Conservation (phyloP, 345 rosid species). For the Limnanthes douglasii region DNA sequence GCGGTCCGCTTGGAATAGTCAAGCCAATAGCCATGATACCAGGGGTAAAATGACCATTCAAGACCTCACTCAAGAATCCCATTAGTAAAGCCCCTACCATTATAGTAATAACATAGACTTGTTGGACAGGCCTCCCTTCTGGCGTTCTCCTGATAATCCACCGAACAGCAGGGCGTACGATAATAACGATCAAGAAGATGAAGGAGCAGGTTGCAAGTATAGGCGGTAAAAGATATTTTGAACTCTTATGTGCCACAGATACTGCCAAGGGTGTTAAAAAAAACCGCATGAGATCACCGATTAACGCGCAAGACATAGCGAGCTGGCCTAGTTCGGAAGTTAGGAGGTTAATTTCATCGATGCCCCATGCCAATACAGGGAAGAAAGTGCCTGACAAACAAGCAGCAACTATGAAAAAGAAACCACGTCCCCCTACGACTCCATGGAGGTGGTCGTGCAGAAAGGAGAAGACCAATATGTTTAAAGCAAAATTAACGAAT, state of each 20-base stretch:
- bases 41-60: constrained; percentile 1
- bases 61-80: not conserved
- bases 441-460: not conserved
- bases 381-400: constrained; percentile 4
- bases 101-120: constrained; percentile 1
- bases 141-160: constrained; percentile 22
- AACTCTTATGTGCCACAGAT: not conserved
- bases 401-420: not conserved
- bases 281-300: constrained; percentile 1
- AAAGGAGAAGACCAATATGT: not conserved
- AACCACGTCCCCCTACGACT: accelerated
- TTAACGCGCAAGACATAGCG: constrained; percentile 10
- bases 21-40: constrained; percentile 22
- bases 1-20: constrained; percentile 28
- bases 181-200: constrained; percentile 3
- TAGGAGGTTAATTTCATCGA: constrained; percentile 16
- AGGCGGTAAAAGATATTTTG: too few relatives aligned
- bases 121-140: constrained; percentile 14
- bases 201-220: constrained; percentile 12
- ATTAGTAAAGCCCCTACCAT: constrained; percentile 6
- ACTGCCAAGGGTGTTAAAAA: not conserved
- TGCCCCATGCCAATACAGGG: constrained; percentile 3
- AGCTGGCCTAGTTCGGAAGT: constrained; percentile 19
- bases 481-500: not conserved
- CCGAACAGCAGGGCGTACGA: constrained; percentile 15